These are phyloP conservation scores for Pseudozyma hubeiensis DNA, from an alignment of 1,284 basidiomycete species.

Conservation along the genomic window DNA sequence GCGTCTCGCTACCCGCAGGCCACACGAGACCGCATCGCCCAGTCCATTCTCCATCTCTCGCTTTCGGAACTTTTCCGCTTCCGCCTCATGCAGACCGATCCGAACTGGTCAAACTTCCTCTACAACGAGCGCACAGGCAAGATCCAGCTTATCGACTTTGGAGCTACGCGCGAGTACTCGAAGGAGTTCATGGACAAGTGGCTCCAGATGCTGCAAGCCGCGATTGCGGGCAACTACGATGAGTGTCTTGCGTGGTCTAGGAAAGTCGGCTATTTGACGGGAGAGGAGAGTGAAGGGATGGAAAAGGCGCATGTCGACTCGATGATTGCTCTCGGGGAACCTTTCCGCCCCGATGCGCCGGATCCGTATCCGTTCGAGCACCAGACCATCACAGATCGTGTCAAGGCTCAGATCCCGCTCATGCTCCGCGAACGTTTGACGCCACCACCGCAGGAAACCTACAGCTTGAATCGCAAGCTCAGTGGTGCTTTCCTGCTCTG, in stretches of 20 bases:
- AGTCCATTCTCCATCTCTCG: slow-evolving; percentile 84
- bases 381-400: slow-evolving; percentile 78
- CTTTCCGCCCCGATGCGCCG: slow-evolving; percentile 76
- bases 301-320: slow-evolving; percentile 86
- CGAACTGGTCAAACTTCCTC: slow-evolving; percentile 98
- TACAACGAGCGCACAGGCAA: slow-evolving; percentile 75
- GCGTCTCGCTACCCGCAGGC: slow-evolving; percentile 76
- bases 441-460: slow-evolving; percentile 93
- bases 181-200: slow-evolving; percentile 89
- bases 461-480: slow-evolving; percentile 92
- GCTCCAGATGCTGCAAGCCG: slow-evolving; percentile 82
- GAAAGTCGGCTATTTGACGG: slow-evolving; percentile 88
- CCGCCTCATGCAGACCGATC: slow-evolving; percentile 96
- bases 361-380: slow-evolving; percentile 78
- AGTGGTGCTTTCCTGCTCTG: slow-evolving; percentile 94
- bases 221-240: slow-evolving; percentile 77
- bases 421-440: slow-evolving; percentile 91
- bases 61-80: slow-evolving; percentile 90
- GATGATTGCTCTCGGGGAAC: slow-evolving; percentile 80
- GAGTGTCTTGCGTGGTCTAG: slow-evolving; percentile 81
- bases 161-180: slow-evolving; percentile 88
- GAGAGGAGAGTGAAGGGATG: slow-evolving; percentile 90
- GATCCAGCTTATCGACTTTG: slow-evolving; percentile 95
- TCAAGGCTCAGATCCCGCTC: slow-evolving; percentile 84
- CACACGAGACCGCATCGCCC: slow-evolving; percentile 87